A percentile compares a stretch with the other conserved stretches of the same genome.
Conservation (phyloP, 495 filamentous ascomycete species). For the Hypoxylon lienhwacheense region DNA sequence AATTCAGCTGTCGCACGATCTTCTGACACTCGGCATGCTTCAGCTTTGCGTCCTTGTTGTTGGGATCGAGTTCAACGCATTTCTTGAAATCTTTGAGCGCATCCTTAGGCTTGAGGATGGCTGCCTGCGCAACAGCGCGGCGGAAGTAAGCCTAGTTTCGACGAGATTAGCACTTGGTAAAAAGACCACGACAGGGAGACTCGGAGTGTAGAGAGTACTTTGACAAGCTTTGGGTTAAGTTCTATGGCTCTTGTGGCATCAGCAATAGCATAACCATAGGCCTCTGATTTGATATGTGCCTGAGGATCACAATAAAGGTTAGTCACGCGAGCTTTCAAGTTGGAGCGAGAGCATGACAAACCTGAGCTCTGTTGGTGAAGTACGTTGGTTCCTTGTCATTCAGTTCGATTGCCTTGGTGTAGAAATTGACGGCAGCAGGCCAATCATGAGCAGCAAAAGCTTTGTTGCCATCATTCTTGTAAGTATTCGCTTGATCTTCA, state of each 20-base stretch:
- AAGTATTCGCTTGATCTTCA: conserved; percentile 67
- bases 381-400: conserved; percentile 84
- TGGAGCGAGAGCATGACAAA: conserved; percentile 46
- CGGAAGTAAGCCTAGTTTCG: conserved; percentile 83
- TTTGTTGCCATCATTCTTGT: conserved; percentile 94
- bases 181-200: background rate
- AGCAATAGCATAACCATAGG: conserved; percentile 86
- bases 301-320: conserved; percentile 43
- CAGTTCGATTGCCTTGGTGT: conserved; percentile 85
- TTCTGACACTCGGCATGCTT: conserved; percentile 92
- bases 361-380: conserved; percentile 93
- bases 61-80: conserved; percentile 81
- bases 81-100: conserved; percentile 91
- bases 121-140: conserved; percentile 85
- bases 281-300: conserved; percentile 93
- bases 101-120: conserved; percentile 82
- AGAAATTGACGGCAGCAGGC: conserved; percentile 79
- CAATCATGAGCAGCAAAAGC: conserved; percentile 89
- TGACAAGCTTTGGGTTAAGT: conserved; percentile 81
- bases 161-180: conserved; percentile 3
- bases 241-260: conserved; percentile 96
- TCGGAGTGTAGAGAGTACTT: conserved; percentile 58
- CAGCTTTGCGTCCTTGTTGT: conserved; percentile 85
- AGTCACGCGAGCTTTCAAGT: conserved; percentile 51
- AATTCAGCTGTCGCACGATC: conserved; percentile 84